Base-by-base conservation (phyloP, 2,329 filamentous ascomycete species). In the Penicillium sp. region DNA sequence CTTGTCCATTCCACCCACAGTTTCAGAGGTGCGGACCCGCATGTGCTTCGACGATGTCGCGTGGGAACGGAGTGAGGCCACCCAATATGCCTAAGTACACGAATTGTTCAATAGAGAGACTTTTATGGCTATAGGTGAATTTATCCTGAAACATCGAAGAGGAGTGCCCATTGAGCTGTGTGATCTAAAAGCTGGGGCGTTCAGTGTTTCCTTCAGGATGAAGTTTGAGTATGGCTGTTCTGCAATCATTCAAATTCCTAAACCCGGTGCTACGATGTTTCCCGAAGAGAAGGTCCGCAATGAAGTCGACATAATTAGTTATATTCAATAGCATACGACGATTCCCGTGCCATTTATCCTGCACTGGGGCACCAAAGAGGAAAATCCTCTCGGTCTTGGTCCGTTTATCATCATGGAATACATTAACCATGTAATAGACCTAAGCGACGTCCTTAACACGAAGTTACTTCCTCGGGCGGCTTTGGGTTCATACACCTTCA, bases 331-430 rank as follows among this genome's bases (percentile, higher is more conserved):
- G 3, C 55, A 60, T 11, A 67, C 64, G 11, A 64, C 57, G 4
- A 63, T 68, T 18, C 56, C 64, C 2, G 50, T 67, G 7, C 66
- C 66, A 1, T 60, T 60, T 24, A 37, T 44, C 22, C 10, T 44
- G 19, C 60, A 63, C 46, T 66, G 19, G 43, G 65, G 65, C 5
- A 52, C 56, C 7, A 62, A 44, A 53, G 44, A 33, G 60, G 11
- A 54, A 65, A 27, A 61, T 61, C 16, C 64, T 62, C 1, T 51
- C 59, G 24, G 64, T 27, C 46, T 49, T 33, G 16, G 70, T 27
- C 72, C 71, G 2, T 78, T 70, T 55, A 76, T 76, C 27, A 69
- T 74, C 54, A 74, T 74, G 71, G 68, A 70, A 31, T 75, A 69
- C 18, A 41, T 41, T 41, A 18, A 61, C 2, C 58, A 64, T 18